Evolutionary conservation across 352 stramenopile species (phyloP), one percentile per base, ranked within the genome.

Genomic region (Phytophthora citricola): DNA sequence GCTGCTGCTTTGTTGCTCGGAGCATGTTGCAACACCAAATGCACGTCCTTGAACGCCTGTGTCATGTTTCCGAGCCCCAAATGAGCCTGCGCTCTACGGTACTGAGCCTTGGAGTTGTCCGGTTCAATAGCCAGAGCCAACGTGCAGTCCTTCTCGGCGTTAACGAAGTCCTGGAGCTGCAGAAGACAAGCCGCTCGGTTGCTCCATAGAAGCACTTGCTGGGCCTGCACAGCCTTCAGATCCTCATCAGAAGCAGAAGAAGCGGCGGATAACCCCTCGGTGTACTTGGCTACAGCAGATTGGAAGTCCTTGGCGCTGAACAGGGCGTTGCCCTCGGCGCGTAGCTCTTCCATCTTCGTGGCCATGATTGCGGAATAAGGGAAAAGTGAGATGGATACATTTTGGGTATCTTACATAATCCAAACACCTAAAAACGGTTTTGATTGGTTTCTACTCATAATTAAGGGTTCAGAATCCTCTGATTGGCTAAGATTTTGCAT

Each of bases 141-240:
- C 5, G 75, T 79, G 67, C 86, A 93, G 63, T 93, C 81, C 12
- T 64, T 73, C 12, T 77, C 63, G 2, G 86, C 86, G 22, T 48
- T 60, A 11, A 74, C 68, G 41, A 90, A 93, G 46, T 90, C 68
- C 29, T 84, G 44, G 17, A 94, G 72, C 64, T 93, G 85, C 38
- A 95, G 65, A 38, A 79, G 59, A 62, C 84, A 94, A 24, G 83
- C 80, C 8, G 87, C 85, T 58, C 87, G 85, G 63, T 95, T 95
- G 70, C 76, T 93, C 69, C 73, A 90, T 11, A 95, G 77, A 48
- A 93, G 45, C 40, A 86, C 73, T 22, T 77, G 72, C 69, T 94
- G 83, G 24, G 63, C 58, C 11, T 83, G 57, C 17, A 76, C 50
- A 1, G 51, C 43, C 6, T 60, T 69, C 10, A 40, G 5, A 0